Conservation (phyloP, 805 yeast genomes). For the Barnettozyma vustinii region DNA sequence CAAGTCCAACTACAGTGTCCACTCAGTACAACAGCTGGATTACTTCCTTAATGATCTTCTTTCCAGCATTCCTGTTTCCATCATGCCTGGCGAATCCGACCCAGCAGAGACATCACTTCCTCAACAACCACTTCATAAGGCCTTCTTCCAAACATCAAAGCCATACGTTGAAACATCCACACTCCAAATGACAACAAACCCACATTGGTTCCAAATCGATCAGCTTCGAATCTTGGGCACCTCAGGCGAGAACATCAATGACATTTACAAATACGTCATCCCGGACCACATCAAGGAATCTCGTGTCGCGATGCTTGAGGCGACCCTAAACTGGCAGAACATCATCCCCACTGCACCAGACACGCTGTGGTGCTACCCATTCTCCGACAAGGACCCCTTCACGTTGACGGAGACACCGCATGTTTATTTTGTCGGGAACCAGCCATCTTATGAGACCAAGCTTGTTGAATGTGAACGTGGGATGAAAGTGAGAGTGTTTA, state of each 20-base stretch:
- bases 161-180: conserved; percentile 34
- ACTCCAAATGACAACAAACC: conserved; percentile 56
- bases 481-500: conserved; percentile 46
- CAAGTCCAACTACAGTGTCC: conserved; percentile 44
- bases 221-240: conserved; percentile 61
- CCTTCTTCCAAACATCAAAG: conserved; percentile 51
- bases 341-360: conserved; percentile 95
- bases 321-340: conserved; percentile 77
- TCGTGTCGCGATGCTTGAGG: conserved; percentile 53
- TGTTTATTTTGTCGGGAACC: conserved; percentile 84
- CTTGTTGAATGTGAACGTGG: conserved; percentile 32
- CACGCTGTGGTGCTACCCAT: conserved; percentile 88
- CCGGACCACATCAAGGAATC: conserved; percentile 32
- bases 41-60: conserved; percentile 50
- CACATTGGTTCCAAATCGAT: conserved; percentile 60
- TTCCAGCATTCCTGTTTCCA: conserved; percentile 56
- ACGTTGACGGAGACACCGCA: conserved; percentile 75
- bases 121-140: conserved; percentile 82
- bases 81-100: conserved; percentile 83
- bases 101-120: conserved; percentile 85
- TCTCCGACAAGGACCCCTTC: conserved; percentile 72
- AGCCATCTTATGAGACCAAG: conserved; percentile 51
- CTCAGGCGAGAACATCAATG: conserved; percentile 81
- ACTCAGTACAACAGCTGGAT: conserved; percentile 53
- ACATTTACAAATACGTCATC: conserved; percentile 61